Evolutionary conservation across 345 rosid species (phyloP).

Genomic region (Rhizophora mangle): DNA sequence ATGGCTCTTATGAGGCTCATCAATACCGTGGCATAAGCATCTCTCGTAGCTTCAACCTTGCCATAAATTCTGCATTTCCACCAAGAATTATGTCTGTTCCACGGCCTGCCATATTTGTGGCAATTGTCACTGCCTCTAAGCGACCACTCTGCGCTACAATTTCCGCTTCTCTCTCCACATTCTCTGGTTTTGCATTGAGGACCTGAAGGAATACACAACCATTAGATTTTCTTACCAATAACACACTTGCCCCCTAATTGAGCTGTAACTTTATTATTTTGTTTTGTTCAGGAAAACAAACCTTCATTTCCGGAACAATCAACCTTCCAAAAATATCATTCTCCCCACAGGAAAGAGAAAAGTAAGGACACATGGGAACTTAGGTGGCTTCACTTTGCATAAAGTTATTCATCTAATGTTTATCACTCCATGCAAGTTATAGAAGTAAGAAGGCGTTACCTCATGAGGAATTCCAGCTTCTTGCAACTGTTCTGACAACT

Average conservation of each 20-base stretch:
- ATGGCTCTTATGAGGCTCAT: not conserved
- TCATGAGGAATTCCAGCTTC: conserved; percentile 90
- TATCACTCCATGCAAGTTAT: not conserved
- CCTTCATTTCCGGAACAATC: not conserved
- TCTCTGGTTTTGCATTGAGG: conserved; percentile 98
- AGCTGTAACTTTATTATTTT: not conserved
- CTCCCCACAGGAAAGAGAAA: not conserved
- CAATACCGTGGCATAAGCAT: conserved; percentile 94
- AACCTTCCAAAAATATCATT: not conserved
- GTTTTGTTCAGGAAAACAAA: not conserved
- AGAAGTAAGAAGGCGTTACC: conserved; percentile 40
- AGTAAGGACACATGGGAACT: not conserved
- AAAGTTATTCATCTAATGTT: not conserved
- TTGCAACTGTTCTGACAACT: conserved; percentile 69
- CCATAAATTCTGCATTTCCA: conserved; percentile 97
- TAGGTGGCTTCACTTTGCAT: not conserved
- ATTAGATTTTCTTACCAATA: conserved; percentile 13
- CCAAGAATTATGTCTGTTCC: conserved; percentile 98
- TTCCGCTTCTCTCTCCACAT: conserved; percentile 99
- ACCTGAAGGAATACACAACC: conserved; percentile 46
- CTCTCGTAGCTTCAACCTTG: conserved; percentile 95
- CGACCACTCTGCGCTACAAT: conserved; percentile 99
- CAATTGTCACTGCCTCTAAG: conserved; percentile 93
- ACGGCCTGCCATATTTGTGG: conserved; percentile 99
- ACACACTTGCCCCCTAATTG: not conserved